phyloP scores from a whole-genome alignment of 2,329 filamentous ascomycete genomes.

The Talaromyces albobiverticillius region DNA sequence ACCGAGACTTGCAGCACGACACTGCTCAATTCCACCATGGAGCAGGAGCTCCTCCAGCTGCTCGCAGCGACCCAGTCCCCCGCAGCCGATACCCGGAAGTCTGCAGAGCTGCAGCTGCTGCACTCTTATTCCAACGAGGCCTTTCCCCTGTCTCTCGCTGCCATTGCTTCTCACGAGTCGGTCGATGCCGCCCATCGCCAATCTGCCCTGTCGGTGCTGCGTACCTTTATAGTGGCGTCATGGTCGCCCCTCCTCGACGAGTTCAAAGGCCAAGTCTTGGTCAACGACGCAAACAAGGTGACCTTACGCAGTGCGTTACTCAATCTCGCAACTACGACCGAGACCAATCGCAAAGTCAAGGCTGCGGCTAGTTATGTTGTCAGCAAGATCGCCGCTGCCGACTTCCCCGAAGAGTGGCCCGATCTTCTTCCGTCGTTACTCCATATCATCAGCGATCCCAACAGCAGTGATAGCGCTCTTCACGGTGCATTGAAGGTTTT shows the following conservation, averaged over 20 bases:
- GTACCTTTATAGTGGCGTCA: constrained; percentile 77
- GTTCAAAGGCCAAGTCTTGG: constrained; percentile 63
- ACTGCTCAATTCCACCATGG: constrained; percentile 57
- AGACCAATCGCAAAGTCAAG: constrained; percentile 79
- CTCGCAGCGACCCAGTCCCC: constrained; percentile 81
- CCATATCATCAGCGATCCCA: constrained; percentile 63
- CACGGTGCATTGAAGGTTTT: constrained; percentile 89
- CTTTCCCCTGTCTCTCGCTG: constrained; percentile 75
- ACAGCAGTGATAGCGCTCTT: constrained; percentile 72
- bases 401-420: constrained; percentile 97
- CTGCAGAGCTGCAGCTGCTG: constrained; percentile 80
- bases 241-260: constrained; percentile 79
- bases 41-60: constrained; percentile 86
- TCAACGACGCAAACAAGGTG: constrained; percentile 70
- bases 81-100: constrained; percentile 72
- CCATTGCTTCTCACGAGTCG: constrained; percentile 73
- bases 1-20: not conserved
- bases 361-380: constrained; percentile 83
- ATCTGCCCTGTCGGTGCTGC: constrained; percentile 73
- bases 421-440: constrained; percentile 78
- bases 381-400: constrained; percentile 88
- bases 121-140: constrained; percentile 65
- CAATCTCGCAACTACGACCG: constrained; percentile 71
- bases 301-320: constrained; percentile 72
- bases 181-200: constrained; percentile 76